Evolutionary conservation across 2,329 filamentous ascomycete genomes (phyloP), one percentile per base, ranked within the genome.

Genomic region (Fusarium falciforme): DNA sequence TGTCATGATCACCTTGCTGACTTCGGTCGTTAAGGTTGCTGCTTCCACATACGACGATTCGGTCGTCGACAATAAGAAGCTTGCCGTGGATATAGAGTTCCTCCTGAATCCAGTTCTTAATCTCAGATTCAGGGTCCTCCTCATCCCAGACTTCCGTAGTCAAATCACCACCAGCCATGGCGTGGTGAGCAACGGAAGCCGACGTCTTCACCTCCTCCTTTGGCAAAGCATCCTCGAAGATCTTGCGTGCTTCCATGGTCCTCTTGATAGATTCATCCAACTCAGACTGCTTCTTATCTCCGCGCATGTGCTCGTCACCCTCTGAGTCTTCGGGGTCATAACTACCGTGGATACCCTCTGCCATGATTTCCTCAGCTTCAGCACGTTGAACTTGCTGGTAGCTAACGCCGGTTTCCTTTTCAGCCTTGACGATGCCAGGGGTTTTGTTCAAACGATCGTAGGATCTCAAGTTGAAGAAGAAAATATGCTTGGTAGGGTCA

Each of bases 21-120:
- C 94, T 91, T 62, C 96, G 92, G 80, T 98, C 96, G 81, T 98
- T 98, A 77, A 98, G 88, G 82, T 98, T 98, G 73, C 93, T 94
- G 29, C 92, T 95, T 20, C 94, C 94, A 80, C 94, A 96, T 62
- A 98, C 90, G 2, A 93, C 94, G 57, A 94, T 89, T 63, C 91
- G 91, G 81, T 98, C 96, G 80, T 98, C 95, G 2, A 93, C 93
- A 75, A 98, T 96, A 75, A 96, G 88, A 38, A 98, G 88, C 84
- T 98, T 99, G 31, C 91, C 93, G 82, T 99, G 96, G 57, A 98
- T 92, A 81, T 99, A 99, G 2, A 98, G 89, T 82, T 99, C 96
- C 81, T 99, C 96, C 80, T 98, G 96, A 68, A 98, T 92, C 86
- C 96, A 97, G 80, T 97, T 94, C 63, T 93, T 89, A 66, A 95